phyloP scores from a whole-genome alignment of 257 asterid genomes.

The Solanum piurae region DNA sequence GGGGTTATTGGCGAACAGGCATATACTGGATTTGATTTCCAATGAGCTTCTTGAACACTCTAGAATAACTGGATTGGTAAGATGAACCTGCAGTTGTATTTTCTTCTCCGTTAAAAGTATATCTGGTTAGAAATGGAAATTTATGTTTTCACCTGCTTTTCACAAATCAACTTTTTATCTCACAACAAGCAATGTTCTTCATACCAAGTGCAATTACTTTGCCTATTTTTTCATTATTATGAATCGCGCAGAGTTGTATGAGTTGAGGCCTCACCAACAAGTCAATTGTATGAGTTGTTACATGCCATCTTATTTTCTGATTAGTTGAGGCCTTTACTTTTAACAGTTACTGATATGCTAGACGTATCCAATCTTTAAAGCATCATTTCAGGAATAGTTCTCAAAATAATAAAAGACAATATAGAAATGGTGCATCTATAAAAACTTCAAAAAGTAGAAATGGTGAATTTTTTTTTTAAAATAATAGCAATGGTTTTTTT shows the following conservation, averaged over 20 bases:
- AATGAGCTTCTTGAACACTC: slow-evolving; percentile 53
- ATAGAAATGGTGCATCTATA: neutral
- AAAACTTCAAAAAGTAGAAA: neutral
- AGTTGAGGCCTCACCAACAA: neutral
- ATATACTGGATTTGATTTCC: slow-evolving; percentile 59
- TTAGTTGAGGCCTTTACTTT: neutral
- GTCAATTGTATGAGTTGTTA: neutral
- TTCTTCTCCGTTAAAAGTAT: neutral
- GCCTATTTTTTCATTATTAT: neutral
- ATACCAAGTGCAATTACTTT: neutral
- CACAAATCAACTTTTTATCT: neutral
- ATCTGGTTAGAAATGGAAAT: neutral
- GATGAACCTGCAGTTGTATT: slow-evolving; percentile 1
- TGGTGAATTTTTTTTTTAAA: neutral
- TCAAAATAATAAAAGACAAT: neutral
- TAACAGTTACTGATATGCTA: neutral
- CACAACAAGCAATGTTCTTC: neutral
- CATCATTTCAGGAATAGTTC: neutral
- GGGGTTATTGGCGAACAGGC: slow-evolving; percentile 77
- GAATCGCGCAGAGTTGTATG: neutral
- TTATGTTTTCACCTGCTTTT: neutral
- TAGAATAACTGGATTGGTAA: slow-evolving; percentile 91
- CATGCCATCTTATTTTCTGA: neutral
- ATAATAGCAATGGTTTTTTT: neutral
- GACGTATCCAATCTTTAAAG: neutral